A percentile compares a stretch with the other conserved stretches of the same genome.
phyloP scores from a whole-genome alignment of 441 rosid species.

The Metrosideros polymorpha region DNA sequence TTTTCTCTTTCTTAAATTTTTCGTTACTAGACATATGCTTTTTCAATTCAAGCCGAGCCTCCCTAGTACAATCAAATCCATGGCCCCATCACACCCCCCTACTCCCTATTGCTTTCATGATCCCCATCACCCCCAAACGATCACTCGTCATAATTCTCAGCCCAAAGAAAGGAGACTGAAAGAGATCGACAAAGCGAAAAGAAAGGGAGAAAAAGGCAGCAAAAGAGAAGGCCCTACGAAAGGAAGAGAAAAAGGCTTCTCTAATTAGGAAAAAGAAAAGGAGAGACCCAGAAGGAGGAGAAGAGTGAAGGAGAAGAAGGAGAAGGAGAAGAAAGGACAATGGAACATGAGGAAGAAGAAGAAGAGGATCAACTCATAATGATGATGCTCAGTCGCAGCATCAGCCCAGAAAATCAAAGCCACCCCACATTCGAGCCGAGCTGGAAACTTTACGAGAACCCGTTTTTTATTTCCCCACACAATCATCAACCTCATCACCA shows the following conservation, averaged over 20 bases:
- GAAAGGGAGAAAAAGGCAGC: background rate
- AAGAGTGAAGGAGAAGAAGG: background rate
- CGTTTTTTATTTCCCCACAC: slow-evolving; percentile 27
- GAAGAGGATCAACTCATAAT: slow-evolving; percentile 3
- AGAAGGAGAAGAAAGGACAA: background rate
- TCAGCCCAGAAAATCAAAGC: slow-evolving; percentile 6
- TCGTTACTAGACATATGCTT: background rate
- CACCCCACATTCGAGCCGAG: slow-evolving; percentile 25
- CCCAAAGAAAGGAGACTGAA: background rate
- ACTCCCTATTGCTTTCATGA: background rate
- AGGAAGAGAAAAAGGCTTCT: background rate
- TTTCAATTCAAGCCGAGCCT: background rate
- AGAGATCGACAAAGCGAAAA: background rate
- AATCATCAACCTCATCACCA: slow-evolving; percentile 20
- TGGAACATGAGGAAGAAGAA: slow-evolving; percentile 21
- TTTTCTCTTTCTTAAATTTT: background rate
- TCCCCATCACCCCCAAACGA: background rate
- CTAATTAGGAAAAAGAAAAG: background rate
- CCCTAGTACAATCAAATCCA: background rate
- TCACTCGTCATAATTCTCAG: background rate
- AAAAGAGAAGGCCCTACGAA: background rate
- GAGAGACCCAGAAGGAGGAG: background rate
- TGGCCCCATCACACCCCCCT: background rate
- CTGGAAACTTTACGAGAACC: slow-evolving; percentile 82
- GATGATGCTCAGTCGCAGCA: slow-evolving; percentile 31